Conservation (phyloP, 1,284 basidiomycete species). For the Athelia sp. region DNA sequence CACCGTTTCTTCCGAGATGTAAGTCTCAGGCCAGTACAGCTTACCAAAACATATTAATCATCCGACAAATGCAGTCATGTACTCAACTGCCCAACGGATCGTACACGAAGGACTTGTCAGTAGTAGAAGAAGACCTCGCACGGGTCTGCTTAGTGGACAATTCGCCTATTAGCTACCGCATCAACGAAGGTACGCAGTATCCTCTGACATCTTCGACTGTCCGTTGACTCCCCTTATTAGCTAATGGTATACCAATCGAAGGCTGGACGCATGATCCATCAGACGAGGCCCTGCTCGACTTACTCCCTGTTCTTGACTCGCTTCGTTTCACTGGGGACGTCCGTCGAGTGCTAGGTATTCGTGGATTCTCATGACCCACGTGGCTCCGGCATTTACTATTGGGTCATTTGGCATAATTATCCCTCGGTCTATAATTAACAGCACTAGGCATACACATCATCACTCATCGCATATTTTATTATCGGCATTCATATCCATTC, state of each 20-base stretch:
- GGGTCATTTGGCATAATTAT: background rate
- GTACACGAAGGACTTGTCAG: slow-evolving; percentile 89
- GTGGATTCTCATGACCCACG: slow-evolving; percentile 38
- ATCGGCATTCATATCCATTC: slow-evolving; percentile 1
- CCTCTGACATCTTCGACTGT: background rate
- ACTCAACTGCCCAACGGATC: slow-evolving; percentile 88
- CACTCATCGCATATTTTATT: background rate
- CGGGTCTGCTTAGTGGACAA: slow-evolving; percentile 95
- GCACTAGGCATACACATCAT: background rate
- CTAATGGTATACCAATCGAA: slow-evolving; percentile 98
- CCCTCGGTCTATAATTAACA: background rate
- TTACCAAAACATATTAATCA: slow-evolving; percentile 5
- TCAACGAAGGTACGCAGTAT: slow-evolving; percentile 80
- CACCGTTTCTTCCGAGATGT: slow-evolving; percentile 92
- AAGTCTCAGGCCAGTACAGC: slow-evolving; percentile 21
- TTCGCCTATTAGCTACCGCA: slow-evolving; percentile 88
- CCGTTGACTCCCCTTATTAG: slow-evolving; percentile 34
- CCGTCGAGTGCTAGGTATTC: slow-evolving; percentile 85
- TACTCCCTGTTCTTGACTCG: slow-evolving; percentile 93
- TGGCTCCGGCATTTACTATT: background rate
- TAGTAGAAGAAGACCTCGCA: slow-evolving; percentile 86
- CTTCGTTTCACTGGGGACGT: slow-evolving; percentile 96
- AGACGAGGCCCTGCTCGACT: slow-evolving; percentile 94
- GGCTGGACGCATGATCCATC: slow-evolving; percentile 98
- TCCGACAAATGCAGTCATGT: slow-evolving; percentile 61